Conservation (phyloP, 73 alveolate species). For the Paraurostyla sp. region DNA sequence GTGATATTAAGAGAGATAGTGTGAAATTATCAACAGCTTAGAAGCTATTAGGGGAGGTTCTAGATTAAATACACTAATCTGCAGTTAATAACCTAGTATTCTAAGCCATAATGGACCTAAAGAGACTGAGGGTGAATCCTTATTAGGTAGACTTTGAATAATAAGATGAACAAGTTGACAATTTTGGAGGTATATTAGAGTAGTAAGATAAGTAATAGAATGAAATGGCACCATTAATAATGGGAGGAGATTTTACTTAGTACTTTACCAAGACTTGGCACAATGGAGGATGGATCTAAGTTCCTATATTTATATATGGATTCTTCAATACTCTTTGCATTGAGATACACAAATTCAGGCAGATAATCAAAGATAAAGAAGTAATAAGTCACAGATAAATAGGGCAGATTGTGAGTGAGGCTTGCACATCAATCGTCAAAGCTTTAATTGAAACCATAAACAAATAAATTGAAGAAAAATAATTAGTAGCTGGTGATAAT, state of each 20-base stretch:
- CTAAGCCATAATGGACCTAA: background rate
- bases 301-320: slow-evolving; percentile 37
- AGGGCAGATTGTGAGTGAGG: background rate
- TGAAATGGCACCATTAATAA: background rate
- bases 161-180: background rate
- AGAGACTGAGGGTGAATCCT: slow-evolving; percentile 1
- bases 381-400: background rate
- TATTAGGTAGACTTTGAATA: background rate
- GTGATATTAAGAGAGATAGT: background rate
- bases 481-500: background rate
- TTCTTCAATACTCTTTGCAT: slow-evolving; percentile 2
- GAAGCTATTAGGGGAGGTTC: background rate
- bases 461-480: background rate
- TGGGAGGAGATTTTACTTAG: background rate
- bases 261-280: slow-evolving; percentile 49
- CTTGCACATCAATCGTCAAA: background rate
- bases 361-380: background rate
- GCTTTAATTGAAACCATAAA: background rate
- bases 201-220: background rate
- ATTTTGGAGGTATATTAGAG: background rate
- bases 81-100: slow-evolving; percentile 27
- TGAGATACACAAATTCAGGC: background rate
- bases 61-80: slow-evolving; percentile 7
- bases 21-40: background rate
- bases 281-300: slow-evolving; percentile 19